Percentiles rank a stretch among this genome's conserved stretches.
phyloP scores from a whole-genome alignment of 805 yeast species.

The Wickerhamiella shivajii region DNA sequence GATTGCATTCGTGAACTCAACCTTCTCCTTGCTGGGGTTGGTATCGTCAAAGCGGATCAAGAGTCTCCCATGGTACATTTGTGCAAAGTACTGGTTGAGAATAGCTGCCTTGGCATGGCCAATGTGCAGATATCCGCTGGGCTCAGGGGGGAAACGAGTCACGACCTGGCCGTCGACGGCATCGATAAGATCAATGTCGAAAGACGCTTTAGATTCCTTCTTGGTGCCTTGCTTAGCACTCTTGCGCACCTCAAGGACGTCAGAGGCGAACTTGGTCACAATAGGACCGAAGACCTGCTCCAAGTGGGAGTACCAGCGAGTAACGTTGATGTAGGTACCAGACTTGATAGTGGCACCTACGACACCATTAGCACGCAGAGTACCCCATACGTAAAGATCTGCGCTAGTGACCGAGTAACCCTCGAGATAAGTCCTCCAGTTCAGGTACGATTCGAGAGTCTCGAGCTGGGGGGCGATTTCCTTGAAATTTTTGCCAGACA shows the following conservation, averaged over 20 bases:
- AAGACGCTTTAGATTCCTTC: conserved; percentile 86
- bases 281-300: conserved; percentile 53
- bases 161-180: conserved; percentile 93
- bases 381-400: conserved; percentile 88
- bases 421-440: conserved; percentile 64
- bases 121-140: conserved; percentile 96
- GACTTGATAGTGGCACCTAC: conserved; percentile 83
- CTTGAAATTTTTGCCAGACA: conserved; percentile 77
- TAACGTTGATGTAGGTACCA: conserved; percentile 67
- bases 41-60: conserved; percentile 97
- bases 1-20: conserved; percentile 86
- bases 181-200: conserved; percentile 80
- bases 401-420: conserved; percentile 60
- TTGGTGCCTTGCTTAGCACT: conserved; percentile 48
- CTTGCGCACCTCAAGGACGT: conserved; percentile 62
- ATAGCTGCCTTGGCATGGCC: conserved; percentile 99
- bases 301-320: conserved; percentile 83
- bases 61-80: conserved; percentile 88
- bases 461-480: conserved; percentile 65
- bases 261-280: conserved; percentile 50
- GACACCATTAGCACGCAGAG: conserved; percentile 79
- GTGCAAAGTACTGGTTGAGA: conserved; percentile 91
- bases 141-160: conserved; percentile 99
- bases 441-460: conserved; percentile 65
- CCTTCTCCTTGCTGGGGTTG: conserved; percentile 92